Percentiles rank a stretch among this genome's conserved stretches.
phyloP scores from a whole-genome alignment of 73 alveolate genomes.

The Paramecium biaurelia region DNA sequence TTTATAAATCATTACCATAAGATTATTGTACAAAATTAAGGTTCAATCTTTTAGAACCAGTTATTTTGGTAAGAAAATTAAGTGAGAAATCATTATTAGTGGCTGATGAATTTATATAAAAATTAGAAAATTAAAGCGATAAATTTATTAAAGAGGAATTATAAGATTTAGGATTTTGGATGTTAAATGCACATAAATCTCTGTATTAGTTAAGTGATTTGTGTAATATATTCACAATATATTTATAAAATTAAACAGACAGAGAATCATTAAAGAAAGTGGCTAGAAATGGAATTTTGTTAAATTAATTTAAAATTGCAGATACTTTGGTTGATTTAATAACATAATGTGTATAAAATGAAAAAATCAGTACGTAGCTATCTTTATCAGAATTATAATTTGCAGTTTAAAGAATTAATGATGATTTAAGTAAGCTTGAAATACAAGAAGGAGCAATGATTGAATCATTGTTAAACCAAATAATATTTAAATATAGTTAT shows the following conservation, averaged over 20 bases:
- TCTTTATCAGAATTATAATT: background rate
- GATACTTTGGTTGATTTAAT: background rate
- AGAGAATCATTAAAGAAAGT: background rate
- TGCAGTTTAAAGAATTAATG: background rate
- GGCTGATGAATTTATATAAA: background rate
- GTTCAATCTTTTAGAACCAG: background rate
- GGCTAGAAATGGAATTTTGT: background rate
- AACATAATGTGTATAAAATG: background rate
- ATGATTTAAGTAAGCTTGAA: background rate
- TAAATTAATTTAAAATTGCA: constrained; percentile 13
- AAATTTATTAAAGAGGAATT: background rate
- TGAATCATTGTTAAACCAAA: background rate
- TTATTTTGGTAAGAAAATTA: background rate
- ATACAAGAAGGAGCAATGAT: background rate
- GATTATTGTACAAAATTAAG: constrained; percentile 15
- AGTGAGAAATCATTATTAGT: background rate
- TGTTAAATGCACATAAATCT: background rate
- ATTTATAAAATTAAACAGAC: background rate
- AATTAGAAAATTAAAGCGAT: background rate
- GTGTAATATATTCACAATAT: background rate
- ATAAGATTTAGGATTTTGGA: constrained; percentile 28
- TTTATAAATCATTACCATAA: constrained; percentile 22
- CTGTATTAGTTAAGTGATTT: background rate
- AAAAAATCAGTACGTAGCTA: background rate
- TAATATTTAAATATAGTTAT: background rate